Base-by-base conservation (phyloP, 495 filamentous ascomycete species). In the Chaetomium tenue region DNA sequence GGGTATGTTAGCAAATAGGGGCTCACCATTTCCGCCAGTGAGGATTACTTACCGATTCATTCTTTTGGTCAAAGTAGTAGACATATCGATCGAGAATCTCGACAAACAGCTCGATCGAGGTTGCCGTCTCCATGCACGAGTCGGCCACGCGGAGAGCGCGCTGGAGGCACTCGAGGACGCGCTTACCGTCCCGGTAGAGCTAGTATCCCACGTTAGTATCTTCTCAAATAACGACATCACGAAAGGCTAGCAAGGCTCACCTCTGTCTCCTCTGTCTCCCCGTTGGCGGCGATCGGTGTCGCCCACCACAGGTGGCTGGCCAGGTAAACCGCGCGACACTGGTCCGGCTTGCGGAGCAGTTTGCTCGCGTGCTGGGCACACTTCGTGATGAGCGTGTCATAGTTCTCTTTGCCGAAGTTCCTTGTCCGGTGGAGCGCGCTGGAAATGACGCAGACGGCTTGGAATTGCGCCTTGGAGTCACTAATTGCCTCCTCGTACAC, bases 71-170 rank as follows among this genome's bases (percentile, higher is more conserved):
- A 77, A 97, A 98, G 77, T 97, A 98, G 75, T 98, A 98, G 58
- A 98, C 94, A 77, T 98, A 98, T 73, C 94, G 86, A 72, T 98
- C 97, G 64, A 98, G 79, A 65, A 98, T 98, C 78, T 98, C 94
- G 55, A 98, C 94, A 71, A 98, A 98, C 47, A 98, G 82, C 77
- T 98, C 94, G 26, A 98, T 92, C 3, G 91, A 96, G 3, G 97
- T 96, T 11, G 92, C 92, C n/a, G 92, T 93, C 76, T 98, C 94
- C 94, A 98, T 98, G 78, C 94, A 98, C 7, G 94, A 94, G 76
- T 98, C 94, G 2, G 94, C 94, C 9, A 98, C 94, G 56, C 94
- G 90, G 23, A 98, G 86, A 22, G 94, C 95, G 61, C 94, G 90
- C 75, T 98, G 94, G 18, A 98, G 82, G 73, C 94, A 98, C 75